Percentiles rank a stretch among this genome's conserved stretches.
Evolutionary conservation across 2,329 filamentous ascomycete species (phyloP).

Genomic region (Malbranchea zuffiana): DNA sequence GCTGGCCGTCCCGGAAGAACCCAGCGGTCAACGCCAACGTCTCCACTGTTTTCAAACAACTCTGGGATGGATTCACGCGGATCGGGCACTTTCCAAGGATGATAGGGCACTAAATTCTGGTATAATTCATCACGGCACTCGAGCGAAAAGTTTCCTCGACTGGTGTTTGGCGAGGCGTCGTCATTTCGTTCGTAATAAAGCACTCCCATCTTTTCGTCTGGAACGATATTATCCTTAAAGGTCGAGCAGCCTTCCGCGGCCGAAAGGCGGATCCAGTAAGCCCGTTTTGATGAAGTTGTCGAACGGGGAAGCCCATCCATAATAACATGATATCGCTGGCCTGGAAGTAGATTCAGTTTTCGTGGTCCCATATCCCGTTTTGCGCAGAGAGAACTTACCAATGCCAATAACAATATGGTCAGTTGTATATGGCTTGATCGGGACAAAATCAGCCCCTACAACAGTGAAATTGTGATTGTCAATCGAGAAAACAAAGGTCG

Average conservation of each 20-base stretch:
- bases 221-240: constrained; percentile 25
- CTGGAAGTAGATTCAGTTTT: constrained; percentile 12
- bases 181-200: constrained; percentile 29
- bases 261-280: constrained; percentile 36
- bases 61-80: constrained; percentile 2
- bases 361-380: background rate
- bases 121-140: constrained; percentile 21
- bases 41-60: constrained; percentile 7
- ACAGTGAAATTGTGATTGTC: constrained; percentile 48
- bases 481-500: constrained; percentile 41
- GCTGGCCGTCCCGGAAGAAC: constrained; percentile 6
- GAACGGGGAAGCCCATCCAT: constrained; percentile 16
- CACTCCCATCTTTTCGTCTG: constrained; percentile 41
- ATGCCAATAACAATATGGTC: constrained; percentile 37
- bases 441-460: constrained; percentile 48
- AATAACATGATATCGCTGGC: constrained; percentile 33
- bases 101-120: constrained; percentile 11
- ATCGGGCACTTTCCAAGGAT: constrained; percentile 13
- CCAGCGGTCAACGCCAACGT: constrained; percentile 9
- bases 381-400: constrained; percentile 20
- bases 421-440: constrained; percentile 45
- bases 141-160: constrained; percentile 12
- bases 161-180: constrained; percentile 16
- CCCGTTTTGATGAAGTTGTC: constrained; percentile 18
- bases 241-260: constrained; percentile 34